Conservation (phyloP, 129 eudicot genomes). For the Flaveria sonorensis region DNA sequence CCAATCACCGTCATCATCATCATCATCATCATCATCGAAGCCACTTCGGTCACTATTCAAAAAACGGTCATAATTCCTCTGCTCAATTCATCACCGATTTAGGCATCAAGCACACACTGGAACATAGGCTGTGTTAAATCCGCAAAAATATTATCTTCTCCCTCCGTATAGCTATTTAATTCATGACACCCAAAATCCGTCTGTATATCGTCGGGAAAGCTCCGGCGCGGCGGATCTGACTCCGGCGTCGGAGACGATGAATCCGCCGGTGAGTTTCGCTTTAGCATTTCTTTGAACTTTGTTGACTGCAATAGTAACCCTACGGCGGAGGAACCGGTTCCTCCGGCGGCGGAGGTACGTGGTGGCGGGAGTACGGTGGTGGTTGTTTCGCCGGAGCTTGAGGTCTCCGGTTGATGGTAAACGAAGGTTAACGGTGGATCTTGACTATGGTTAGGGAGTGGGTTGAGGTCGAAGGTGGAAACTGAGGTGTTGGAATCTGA, state of each 20-base stretch:
- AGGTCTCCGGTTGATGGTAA: conserved; percentile 41
- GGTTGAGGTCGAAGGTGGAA: conserved; percentile 32
- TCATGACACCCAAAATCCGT: conserved; percentile 73
- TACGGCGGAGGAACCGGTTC: conserved; percentile 46
- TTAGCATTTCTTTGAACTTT: conserved; percentile 66
- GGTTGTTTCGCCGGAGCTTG: conserved; percentile 49
- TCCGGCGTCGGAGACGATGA: conserved; percentile 42
- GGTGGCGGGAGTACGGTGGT: conserved; percentile 33
- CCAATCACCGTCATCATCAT: conserved; percentile 12
- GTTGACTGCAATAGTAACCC: conserved; percentile 64
- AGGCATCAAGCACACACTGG: conserved; percentile 56
- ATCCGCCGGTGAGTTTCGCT: conserved; percentile 40
- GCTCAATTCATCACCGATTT: neutral
- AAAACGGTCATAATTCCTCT: neutral
- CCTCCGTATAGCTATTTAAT: conserved; percentile 49
- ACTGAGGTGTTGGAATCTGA: conserved; percentile 6
- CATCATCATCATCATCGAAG: neutral
- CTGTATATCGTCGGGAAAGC: conserved; percentile 83
- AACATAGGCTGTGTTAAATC: conserved; percentile 53
- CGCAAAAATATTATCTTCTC: conserved; percentile 54
- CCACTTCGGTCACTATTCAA: conserved; percentile 7
- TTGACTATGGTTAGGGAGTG: conserved; percentile 24
- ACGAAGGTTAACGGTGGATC: conserved; percentile 40
- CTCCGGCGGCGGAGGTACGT: conserved; percentile 10
- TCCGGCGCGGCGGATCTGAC: conserved; percentile 51